A percentile compares a stretch with the other conserved stretches of the same genome.
Conservation (phyloP, 1,139 yeast species). For the Debaryomyces nepalensis region DNA sequence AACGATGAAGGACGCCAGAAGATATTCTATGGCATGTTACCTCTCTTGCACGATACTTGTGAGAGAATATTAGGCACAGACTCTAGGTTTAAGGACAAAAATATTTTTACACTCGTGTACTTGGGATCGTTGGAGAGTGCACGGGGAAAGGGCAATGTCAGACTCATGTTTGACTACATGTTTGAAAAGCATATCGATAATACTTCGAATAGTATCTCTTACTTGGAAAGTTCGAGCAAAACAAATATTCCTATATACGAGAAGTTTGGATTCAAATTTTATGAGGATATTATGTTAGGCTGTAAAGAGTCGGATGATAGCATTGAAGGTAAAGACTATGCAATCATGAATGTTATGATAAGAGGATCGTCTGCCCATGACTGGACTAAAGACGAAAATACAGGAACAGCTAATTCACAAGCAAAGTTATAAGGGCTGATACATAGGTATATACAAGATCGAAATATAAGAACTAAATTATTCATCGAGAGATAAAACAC, state of each 20-base stretch:
- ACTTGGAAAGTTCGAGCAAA: constrained; percentile 62
- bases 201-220: constrained; percentile 45
- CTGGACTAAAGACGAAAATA: constrained; percentile 35
- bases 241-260: constrained; percentile 61
- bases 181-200: constrained; percentile 56
- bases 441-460: constrained; percentile 10
- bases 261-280: constrained; percentile 57
- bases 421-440: constrained; percentile 21
- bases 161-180: constrained; percentile 61
- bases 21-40: constrained; percentile 60
- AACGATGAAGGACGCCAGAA: constrained; percentile 59
- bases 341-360: constrained; percentile 63
- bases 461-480: constrained; percentile 20
- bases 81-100: constrained; percentile 41
- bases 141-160: constrained; percentile 70
- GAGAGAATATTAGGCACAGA: constrained; percentile 41
- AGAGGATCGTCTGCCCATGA: constrained; percentile 50
- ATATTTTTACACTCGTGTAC: constrained; percentile 62
- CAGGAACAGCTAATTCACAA: constrained; percentile 8
- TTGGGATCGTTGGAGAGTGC: constrained; percentile 62
- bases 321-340: constrained; percentile 51
- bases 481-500: constrained; percentile 66
- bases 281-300: constrained; percentile 56
- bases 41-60: constrained; percentile 57
- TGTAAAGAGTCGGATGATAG: constrained; percentile 32